phyloP scores from a whole-genome alignment of 177 flowering plant genomes.

The Vitis hybrid region DNA sequence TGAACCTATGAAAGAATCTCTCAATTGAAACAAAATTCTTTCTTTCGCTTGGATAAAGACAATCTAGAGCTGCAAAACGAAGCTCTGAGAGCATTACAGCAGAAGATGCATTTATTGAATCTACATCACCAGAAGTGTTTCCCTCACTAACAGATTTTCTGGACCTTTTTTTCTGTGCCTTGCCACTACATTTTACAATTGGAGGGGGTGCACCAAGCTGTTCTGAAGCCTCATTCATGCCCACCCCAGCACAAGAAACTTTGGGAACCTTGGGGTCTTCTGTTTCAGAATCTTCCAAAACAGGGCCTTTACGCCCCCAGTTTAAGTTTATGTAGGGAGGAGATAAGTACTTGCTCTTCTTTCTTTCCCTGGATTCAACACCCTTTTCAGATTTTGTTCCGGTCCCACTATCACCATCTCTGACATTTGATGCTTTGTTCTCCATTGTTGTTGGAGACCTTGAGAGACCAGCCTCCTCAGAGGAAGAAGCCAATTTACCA shows the following conservation, averaged over 20 bases:
- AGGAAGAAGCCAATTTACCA: conserved; percentile 4
- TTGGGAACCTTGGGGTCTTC: conserved; percentile 18
- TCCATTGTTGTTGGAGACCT: conserved; percentile 11
- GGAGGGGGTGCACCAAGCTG: conserved; percentile 26
- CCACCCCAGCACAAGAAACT: conserved; percentile 23
- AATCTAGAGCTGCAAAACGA: conserved; percentile 42
- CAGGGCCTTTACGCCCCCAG: conserved; percentile 23
- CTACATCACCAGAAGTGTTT: conserved; percentile 15
- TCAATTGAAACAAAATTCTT: conserved; percentile 26
- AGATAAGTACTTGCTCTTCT: conserved; percentile 78
- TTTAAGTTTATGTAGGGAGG: conserved; percentile 52
- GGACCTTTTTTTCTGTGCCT: conserved; percentile 31
- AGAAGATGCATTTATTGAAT: conserved; percentile 29
- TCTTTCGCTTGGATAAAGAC: conserved; percentile 37
- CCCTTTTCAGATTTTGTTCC: conserved; percentile 24
- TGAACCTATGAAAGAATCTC: conserved; percentile 49
- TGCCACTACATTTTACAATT: conserved; percentile 29
- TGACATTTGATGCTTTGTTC: conserved; percentile 8
- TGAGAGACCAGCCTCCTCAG: conserved; percentile 11
- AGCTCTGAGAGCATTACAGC: conserved; percentile 53
- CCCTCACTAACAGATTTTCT: conserved; percentile 17
- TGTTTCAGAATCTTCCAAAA: conserved; percentile 19
- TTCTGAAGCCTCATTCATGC: conserved; percentile 6
- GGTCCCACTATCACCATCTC: conserved; percentile 18
- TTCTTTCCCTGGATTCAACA: conserved; percentile 51